Conservation (phyloP, 768 basidiomycete species). For the Strobilomyces dryophilus region DNA sequence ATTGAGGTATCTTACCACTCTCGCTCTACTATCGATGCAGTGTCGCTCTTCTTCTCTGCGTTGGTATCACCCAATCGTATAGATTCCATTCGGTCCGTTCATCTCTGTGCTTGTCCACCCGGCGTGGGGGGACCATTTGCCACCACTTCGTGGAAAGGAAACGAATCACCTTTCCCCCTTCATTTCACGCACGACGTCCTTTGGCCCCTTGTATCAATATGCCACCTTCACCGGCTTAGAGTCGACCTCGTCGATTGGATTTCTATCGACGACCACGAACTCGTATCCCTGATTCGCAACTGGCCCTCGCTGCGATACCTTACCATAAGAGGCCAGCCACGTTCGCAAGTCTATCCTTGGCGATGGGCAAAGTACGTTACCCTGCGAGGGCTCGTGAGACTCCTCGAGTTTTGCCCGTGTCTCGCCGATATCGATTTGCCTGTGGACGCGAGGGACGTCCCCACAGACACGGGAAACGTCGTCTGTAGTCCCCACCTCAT, state of each 20-base stretch:
- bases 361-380: not conserved
- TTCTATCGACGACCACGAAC: not conserved
- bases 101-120: not conserved
- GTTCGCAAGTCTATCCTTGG: not conserved
- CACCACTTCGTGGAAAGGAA: no score
- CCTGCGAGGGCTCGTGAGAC: not conserved
- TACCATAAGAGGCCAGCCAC: not conserved
- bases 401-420: not conserved
- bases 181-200: no score
- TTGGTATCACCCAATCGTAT: not conserved
- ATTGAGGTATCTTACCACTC: not conserved
- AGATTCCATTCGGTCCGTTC: not conserved
- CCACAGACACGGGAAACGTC: not conserved
- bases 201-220: no score
- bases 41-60: not conserved
- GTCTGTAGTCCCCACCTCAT: not conserved
- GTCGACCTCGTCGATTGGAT: no score
- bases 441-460: not conserved
- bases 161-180: no score
- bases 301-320: constrained; percentile 1
- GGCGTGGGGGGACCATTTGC: no score
- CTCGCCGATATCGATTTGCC: not conserved
- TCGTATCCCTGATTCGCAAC: not conserved
- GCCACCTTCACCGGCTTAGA: no score
- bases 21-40: not conserved